Percentiles rank a stretch among this genome's conserved stretches.
These are phyloP conservation scores for Stagonosporopsis rhizophila DNA, from an alignment of 2,329 filamentous ascomycete genomes.

Conservation along the genomic window DNA sequence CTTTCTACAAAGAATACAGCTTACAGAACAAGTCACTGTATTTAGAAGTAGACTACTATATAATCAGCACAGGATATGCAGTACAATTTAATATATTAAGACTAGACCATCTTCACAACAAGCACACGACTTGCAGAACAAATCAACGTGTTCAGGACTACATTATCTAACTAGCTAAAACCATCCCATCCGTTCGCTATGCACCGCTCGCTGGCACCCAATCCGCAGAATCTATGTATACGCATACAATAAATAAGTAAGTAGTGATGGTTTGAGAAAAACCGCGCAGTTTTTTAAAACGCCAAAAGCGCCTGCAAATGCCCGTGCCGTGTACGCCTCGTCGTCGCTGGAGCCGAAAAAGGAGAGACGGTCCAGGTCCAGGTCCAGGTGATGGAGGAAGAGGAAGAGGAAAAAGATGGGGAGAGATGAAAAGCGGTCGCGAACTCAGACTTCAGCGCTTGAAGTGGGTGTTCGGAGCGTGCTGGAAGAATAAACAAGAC, in stretches of 20 bases:
- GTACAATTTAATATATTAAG: no score
- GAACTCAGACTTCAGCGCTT: constrained; percentile 41
- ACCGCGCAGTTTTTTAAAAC: constrained; percentile 1
- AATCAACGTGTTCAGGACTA: background rate
- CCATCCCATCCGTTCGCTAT: background rate
- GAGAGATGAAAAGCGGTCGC: background rate
- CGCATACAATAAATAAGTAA: no score
- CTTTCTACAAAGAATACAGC: no score
- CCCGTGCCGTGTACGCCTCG: constrained; percentile 11
- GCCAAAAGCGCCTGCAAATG: constrained; percentile 9
- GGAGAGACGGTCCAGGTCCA: no score
- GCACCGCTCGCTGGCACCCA: constrained; percentile 5
- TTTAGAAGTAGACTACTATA: no score
- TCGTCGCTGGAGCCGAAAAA: background rate
- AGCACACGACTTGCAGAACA: no score
- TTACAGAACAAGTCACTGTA: no score
- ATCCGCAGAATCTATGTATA: no score
- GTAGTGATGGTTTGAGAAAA: no score
- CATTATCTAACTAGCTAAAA: background rate
- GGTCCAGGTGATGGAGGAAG: no score
- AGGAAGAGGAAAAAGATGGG: background rate
- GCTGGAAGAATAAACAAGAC: constrained; percentile 6
- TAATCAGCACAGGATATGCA: no score
- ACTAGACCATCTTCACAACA: no score
- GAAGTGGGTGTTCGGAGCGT: constrained; percentile 29